Evolutionary conservation across 768 basidiomycete species (phyloP).

Genomic region (Jaapia argillacea): DNA sequence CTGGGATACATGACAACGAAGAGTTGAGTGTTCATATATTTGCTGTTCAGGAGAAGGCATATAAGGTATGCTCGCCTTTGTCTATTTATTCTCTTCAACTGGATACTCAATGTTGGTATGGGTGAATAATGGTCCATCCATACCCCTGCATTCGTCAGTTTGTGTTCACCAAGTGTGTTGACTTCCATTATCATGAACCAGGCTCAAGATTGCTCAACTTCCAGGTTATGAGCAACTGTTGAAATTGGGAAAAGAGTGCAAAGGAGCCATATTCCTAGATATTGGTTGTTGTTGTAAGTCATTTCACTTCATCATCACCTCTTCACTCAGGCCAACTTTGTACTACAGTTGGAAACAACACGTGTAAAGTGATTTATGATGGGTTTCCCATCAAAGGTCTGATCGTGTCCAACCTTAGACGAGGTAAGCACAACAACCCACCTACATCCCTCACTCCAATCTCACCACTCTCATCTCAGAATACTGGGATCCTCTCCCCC

Average conservation of each 20-base stretch:
- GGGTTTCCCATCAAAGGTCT: neutral
- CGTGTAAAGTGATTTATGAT: neutral
- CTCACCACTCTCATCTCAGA: constrained; percentile 20
- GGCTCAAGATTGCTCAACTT: constrained; percentile 14
- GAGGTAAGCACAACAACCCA: constrained; percentile 20
- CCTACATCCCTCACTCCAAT: too few relatives aligned
- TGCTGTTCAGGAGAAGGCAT: constrained; percentile 17
- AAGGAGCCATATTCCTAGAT: constrained; percentile 30
- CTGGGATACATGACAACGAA: constrained; percentile 18
- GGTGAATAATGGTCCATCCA: constrained; percentile 14
- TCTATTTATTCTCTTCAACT: neutral
- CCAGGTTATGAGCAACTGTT: constrained; percentile 20
- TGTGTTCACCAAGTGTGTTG: constrained; percentile 10
- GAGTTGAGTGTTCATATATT: constrained; percentile 21
- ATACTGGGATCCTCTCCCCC: constrained; percentile 45
- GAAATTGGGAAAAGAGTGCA: constrained; percentile 24
- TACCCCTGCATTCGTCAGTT: constrained; percentile 22
- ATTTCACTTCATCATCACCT: too few relatives aligned
- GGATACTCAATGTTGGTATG: neutral
- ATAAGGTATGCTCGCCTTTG: constrained; percentile 16
- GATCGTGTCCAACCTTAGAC: neutral
- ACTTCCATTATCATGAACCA: too few relatives aligned
- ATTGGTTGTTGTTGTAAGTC: constrained; percentile 34
- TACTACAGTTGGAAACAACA: neutral
- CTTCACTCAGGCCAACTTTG: neutral